Evolutionary conservation across 169 alveolate genomes (phyloP).

Genomic region (Plasmodium inui): DNA sequence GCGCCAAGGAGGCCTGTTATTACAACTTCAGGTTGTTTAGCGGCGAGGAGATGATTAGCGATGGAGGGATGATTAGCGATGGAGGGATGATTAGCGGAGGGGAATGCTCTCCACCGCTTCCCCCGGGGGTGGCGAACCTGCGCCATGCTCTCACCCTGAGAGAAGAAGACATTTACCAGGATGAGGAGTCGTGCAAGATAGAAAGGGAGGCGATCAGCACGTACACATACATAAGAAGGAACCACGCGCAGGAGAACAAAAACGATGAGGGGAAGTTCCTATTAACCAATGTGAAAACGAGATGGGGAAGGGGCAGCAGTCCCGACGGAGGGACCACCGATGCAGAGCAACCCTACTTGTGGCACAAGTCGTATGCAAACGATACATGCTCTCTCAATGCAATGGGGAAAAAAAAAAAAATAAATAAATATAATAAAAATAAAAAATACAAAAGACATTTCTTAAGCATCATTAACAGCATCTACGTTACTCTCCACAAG

Average conservation of each 20-base stretch:
- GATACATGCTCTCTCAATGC: constrained; percentile 26
- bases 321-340: not conserved
- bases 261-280: not conserved
- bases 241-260: not conserved
- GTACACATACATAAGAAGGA: not conserved
- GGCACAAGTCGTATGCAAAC: constrained; percentile 35
- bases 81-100: not conserved
- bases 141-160: not conserved
- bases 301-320: not conserved
- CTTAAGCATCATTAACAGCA: constrained; percentile 50
- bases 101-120: not conserved
- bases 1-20: not conserved
- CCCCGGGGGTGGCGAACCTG: not conserved
- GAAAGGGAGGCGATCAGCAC: not conserved
- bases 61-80: not conserved
- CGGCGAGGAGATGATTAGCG: not conserved
- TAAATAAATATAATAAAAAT: constrained; percentile 24
- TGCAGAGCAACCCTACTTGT: not conserved
- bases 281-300: not conserved
- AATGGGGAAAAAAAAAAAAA: constrained; percentile 9
- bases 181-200: not conserved
- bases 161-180: constrained; percentile 17
- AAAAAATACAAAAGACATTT: constrained; percentile 28
- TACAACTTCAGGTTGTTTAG: not conserved
- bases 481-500: constrained; percentile 35